Conservation (phyloP, 306 rosid species). For the Quercus agrifolia region DNA sequence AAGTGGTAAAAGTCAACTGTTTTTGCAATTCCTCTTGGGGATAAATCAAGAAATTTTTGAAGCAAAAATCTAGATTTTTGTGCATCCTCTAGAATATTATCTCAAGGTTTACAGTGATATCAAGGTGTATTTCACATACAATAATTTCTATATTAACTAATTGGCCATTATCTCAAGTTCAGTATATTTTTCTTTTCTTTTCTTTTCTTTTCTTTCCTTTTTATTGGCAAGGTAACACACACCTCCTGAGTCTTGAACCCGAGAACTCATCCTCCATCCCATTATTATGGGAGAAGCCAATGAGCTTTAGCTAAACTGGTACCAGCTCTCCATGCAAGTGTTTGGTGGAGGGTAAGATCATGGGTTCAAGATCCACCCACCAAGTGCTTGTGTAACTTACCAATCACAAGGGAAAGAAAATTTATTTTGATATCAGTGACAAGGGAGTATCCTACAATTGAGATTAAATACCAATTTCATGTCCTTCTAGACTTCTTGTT, state of each 20-base stretch:
- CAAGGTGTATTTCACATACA: too few species aligned
- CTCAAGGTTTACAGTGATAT: neutral
- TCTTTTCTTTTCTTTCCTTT: too few species aligned
- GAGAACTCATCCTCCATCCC: too few species aligned
- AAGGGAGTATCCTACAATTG: neutral
- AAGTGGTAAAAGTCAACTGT: neutral
- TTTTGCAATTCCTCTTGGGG: neutral
- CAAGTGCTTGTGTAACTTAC: too few species aligned
- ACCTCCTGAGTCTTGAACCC: too few species aligned
- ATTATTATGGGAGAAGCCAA: too few species aligned
- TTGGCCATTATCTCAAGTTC: neutral
- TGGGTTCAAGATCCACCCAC: too few species aligned
- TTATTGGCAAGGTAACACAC: too few species aligned
- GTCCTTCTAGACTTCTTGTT: slow-evolving; percentile 16
- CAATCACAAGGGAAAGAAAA: neutral
- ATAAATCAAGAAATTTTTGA: neutral
- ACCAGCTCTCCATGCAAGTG: too few species aligned
- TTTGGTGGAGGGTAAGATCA: too few species aligned
- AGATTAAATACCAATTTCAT: neutral
- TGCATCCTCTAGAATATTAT: neutral
- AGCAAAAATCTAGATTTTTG: neutral
- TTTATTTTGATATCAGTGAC: neutral
- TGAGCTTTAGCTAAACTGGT: too few species aligned
- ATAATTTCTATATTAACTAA: neutral
- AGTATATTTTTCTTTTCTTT: too few species aligned